A percentile compares a stretch with the other conserved stretches of the same genome.
Conservation (phyloP, 306 rosid genomes). For the Crotalaria pallida region DNA sequence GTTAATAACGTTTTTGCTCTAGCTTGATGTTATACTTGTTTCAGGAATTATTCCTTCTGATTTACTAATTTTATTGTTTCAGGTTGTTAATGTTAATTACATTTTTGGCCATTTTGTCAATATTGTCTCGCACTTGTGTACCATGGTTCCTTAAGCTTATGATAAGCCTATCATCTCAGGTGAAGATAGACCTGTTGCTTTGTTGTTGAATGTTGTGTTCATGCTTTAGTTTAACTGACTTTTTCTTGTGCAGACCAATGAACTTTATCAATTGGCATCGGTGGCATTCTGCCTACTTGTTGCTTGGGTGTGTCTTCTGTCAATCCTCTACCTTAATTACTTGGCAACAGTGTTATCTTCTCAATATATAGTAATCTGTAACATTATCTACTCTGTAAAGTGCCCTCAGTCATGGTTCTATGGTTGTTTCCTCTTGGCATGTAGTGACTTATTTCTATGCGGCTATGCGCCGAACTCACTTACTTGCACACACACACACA, state of each 20-base stretch:
- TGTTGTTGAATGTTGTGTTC: conserved; percentile 12
- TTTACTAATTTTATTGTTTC: conserved; percentile 28
- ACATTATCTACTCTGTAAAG: background rate
- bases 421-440: conserved; percentile 9
- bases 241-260: conserved; percentile 73
- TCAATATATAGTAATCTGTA: conserved; percentile 6
- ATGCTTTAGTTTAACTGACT: conserved; percentile 9
- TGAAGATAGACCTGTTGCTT: conserved; percentile 29
- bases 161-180: conserved; percentile 96
- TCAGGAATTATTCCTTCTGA: conserved; percentile 11
- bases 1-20: background rate
- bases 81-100: conserved; percentile 69
- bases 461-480: conserved; percentile 3
- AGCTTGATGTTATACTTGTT: conserved; percentile 14
- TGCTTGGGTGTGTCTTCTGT: conserved; percentile 75
- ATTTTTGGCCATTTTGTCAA: conserved; percentile 66
- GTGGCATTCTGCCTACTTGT: conserved; percentile 98
- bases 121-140: conserved; percentile 75
- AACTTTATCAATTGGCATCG: conserved; percentile 90
- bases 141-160: conserved; percentile 94
- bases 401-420: conserved; percentile 9
- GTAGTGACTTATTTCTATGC: background rate
- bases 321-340: conserved; percentile 19
- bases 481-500: background rate
- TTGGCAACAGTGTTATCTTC: background rate